Evolutionary conservation across 2,329 filamentous ascomycete genomes (phyloP).

Genomic region (Botrytis pseudocinerea): DNA sequence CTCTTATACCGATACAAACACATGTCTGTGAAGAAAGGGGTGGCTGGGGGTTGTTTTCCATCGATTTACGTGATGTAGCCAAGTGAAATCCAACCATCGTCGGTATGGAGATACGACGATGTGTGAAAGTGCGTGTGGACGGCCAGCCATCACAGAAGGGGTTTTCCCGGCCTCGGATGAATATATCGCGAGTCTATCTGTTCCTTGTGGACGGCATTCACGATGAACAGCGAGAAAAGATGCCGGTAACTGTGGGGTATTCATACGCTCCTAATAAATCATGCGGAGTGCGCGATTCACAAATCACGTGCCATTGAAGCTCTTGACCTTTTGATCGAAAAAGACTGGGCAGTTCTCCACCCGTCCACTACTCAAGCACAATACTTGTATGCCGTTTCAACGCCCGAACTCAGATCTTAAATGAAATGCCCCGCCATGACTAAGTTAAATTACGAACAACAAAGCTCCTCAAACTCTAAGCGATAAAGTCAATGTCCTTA

Average conservation of each 20-base stretch:
- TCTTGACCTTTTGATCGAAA: not conserved
- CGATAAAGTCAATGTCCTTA: not conserved
- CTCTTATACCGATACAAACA: not conserved
- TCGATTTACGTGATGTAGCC: not conserved
- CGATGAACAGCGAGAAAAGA: not conserved
- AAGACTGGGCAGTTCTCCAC: not conserved
- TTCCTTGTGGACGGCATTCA: not conserved
- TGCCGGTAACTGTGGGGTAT: not conserved
- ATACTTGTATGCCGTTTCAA: not conserved
- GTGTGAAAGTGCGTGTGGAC: not conserved
- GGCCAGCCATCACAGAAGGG: not conserved
- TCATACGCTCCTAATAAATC: not conserved
- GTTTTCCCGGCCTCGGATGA: not conserved
- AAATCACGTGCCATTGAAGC: not conserved
- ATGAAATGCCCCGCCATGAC: not conserved
- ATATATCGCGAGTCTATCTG: not conserved
- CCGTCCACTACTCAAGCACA: not conserved
- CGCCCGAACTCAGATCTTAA: not conserved
- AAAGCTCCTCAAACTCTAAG: not conserved
- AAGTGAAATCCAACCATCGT: not conserved
- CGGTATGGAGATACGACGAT: not conserved
- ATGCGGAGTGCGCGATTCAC: no score
- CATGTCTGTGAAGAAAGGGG: not conserved
- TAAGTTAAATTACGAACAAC: not conserved
- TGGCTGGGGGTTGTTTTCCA: not conserved